Evolutionary conservation across 129 eudicot genomes (phyloP).

Genomic region (Lactuca sativa): DNA sequence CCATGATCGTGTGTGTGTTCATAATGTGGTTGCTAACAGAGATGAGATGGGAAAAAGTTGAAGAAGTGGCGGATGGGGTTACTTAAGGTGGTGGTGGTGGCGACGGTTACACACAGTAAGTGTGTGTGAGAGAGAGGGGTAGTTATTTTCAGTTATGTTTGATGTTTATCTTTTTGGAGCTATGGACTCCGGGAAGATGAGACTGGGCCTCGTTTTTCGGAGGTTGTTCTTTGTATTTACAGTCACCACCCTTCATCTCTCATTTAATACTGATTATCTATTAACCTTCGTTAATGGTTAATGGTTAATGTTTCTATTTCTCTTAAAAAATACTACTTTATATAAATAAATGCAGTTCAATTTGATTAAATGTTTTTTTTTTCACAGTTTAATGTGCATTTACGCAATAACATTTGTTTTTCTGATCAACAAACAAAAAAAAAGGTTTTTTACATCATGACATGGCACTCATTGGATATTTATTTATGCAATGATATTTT

Average conservation of each 20-base stretch:
- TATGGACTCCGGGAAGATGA: conserved; percentile 11
- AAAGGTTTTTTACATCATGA: too few relatives aligned
- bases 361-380: too few relatives aligned
- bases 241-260: not conserved
- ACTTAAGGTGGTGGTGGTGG: conserved; percentile 34
- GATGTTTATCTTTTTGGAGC: conserved; percentile 25
- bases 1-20: conserved; percentile 18
- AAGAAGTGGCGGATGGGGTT: conserved; percentile 27
- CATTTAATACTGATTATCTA: too few relatives aligned
- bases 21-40: conserved; percentile 8
- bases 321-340: too few relatives aligned
- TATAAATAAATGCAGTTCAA: too few relatives aligned
- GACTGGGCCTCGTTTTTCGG: conserved; percentile 28
- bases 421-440: too few relatives aligned
- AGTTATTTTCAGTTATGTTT: conserved; percentile 39
- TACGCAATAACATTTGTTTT: too few relatives aligned
- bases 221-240: conserved; percentile 25
- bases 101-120: conserved; percentile 48
- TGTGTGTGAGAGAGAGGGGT: conserved; percentile 35
- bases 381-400: too few relatives aligned
- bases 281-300: too few relatives aligned
- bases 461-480: too few relatives aligned
- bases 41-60: conserved; percentile 27
- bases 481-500: too few relatives aligned
- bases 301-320: too few relatives aligned